These are phyloP conservation scores for Prunus padus DNA, from an alignment of 306 rosid species.

Conservation along the genomic window DNA sequence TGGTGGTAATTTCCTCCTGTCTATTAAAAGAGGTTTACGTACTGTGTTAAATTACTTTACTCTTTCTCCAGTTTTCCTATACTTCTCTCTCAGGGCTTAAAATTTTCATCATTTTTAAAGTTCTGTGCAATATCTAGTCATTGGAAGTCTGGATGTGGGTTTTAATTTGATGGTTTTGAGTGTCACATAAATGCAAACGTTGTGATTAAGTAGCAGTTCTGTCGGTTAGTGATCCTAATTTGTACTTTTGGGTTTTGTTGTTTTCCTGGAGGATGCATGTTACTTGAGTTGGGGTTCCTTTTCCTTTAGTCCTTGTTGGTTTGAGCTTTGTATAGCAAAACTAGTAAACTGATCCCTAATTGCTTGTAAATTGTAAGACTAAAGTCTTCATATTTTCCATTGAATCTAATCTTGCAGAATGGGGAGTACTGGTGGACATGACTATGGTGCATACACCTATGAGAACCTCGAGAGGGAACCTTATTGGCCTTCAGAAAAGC, in stretches of 20 bases:
- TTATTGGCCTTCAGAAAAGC: slow-evolving; percentile 90
- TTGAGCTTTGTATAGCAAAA: background rate
- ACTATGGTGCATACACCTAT: slow-evolving; percentile 76
- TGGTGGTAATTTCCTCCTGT: background rate
- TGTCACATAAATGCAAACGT: background rate
- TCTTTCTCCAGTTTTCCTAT: background rate
- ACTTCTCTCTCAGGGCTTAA: background rate
- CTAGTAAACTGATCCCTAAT: slow-evolving; percentile 7
- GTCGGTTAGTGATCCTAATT: background rate
- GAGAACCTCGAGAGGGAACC: slow-evolving; percentile 81
- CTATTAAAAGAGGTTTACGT: too few relatives aligned
- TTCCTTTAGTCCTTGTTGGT: background rate
- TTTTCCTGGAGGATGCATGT: background rate
- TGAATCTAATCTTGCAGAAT: slow-evolving; percentile 49
- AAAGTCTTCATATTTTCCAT: slow-evolving; percentile 12
- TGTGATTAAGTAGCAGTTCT: background rate
- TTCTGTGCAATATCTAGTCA: background rate
- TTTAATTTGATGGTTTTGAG: background rate
- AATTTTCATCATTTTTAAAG: background rate
- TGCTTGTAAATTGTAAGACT: background rate
- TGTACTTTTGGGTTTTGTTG: background rate
- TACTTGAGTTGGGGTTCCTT: background rate
- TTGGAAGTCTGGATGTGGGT: background rate
- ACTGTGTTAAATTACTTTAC: background rate
- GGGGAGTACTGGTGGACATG: slow-evolving; percentile 63